These are phyloP conservation scores for Cornus controversa DNA, from an alignment of 148 eudicot species.

Conservation along the genomic window DNA sequence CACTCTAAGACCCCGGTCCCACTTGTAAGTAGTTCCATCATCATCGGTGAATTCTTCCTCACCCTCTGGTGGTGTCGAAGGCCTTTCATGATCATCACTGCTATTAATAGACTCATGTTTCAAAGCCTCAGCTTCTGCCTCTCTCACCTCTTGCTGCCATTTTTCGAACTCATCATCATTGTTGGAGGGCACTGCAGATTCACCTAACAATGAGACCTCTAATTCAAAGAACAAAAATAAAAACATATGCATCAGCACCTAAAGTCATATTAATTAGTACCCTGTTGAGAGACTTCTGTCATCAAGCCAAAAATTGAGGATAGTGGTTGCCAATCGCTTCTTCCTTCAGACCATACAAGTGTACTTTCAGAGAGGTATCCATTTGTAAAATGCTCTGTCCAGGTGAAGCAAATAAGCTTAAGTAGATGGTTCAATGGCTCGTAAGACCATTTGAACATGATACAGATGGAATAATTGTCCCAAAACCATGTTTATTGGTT, in stretches of 20 bases:
- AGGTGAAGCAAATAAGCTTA: slow-evolving; percentile 57
- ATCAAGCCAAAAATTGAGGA: slow-evolving; percentile 68
- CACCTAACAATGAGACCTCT: slow-evolving; percentile 16
- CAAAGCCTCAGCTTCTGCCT: slow-evolving; percentile 60
- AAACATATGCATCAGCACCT: slow-evolving; percentile 18
- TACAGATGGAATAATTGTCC: slow-evolving; percentile 36
- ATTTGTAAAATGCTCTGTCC: slow-evolving; percentile 75
- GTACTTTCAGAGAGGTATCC: slow-evolving; percentile 75
- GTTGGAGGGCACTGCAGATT: slow-evolving; percentile 49
- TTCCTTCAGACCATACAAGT: slow-evolving; percentile 87
- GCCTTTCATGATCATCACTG: slow-evolving; percentile 59
- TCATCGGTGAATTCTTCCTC: slow-evolving; percentile 95
- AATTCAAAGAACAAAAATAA: slow-evolving; percentile 9
- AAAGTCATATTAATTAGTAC: slow-evolving; percentile 31
- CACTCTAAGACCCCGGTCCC: slow-evolving; percentile 77
- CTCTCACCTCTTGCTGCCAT: slow-evolving; percentile 79
- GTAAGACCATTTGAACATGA: slow-evolving; percentile 36
- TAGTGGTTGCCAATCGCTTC: slow-evolving; percentile 86
- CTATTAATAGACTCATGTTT: slow-evolving; percentile 26
- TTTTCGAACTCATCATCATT: slow-evolving; percentile 75
- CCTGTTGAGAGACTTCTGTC: slow-evolving; percentile 39
- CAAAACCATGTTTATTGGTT: slow-evolving; percentile 32
- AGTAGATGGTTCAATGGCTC: slow-evolving; percentile 39
- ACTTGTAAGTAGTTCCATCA: slow-evolving; percentile 90
- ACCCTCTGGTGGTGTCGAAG: slow-evolving; percentile 89